phyloP scores from a whole-genome alignment of 495 filamentous ascomycete species.

The Hyaloscypha hepaticicola region DNA sequence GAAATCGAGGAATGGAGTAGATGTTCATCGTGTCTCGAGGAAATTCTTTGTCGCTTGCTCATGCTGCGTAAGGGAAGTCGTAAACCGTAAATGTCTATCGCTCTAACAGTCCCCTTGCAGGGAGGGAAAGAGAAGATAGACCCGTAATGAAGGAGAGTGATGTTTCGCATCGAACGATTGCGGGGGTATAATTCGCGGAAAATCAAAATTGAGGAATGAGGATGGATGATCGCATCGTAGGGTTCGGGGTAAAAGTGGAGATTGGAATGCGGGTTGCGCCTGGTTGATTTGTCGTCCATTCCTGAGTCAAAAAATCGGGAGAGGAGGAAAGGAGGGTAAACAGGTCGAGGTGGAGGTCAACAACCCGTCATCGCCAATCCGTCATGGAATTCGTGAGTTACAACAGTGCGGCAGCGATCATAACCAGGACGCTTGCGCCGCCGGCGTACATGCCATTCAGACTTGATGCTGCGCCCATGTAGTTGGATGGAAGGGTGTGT shows the following conservation, averaged over 20 bases:
- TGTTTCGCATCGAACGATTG: conserved; percentile 30
- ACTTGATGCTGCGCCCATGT: conserved; percentile 36
- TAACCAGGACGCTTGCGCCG: conserved; percentile 43
- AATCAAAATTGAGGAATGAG: too few species aligned
- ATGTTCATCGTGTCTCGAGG: too few species aligned
- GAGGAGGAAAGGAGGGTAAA: background rate
- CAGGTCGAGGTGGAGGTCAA: conserved; percentile 1
- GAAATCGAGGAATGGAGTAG: background rate
- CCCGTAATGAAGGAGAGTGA: conserved; percentile 29
- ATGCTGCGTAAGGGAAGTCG: conserved; percentile 19
- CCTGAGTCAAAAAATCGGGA: background rate
- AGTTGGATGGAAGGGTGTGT: conserved; percentile 27
- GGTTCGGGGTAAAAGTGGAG: conserved; percentile 29
- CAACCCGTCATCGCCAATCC: background rate
- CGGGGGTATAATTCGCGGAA: conserved; percentile 21
- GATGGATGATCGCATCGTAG: conserved; percentile 47
- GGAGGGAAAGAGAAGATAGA: conserved; percentile 15
- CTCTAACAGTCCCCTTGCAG: background rate
- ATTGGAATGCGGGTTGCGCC: background rate
- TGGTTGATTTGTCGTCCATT: background rate
- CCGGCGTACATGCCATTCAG: conserved; percentile 41
- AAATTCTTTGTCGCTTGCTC: too few species aligned
- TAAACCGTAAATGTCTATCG: conserved; percentile 29
- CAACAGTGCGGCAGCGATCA: conserved; percentile 45
- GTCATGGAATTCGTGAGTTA: conserved; percentile 31